Evolutionary conservation across 345 rosid species (phyloP), one percentile per base, ranked within the genome.

Genomic region (Chamaenerion angustifolium): DNA sequence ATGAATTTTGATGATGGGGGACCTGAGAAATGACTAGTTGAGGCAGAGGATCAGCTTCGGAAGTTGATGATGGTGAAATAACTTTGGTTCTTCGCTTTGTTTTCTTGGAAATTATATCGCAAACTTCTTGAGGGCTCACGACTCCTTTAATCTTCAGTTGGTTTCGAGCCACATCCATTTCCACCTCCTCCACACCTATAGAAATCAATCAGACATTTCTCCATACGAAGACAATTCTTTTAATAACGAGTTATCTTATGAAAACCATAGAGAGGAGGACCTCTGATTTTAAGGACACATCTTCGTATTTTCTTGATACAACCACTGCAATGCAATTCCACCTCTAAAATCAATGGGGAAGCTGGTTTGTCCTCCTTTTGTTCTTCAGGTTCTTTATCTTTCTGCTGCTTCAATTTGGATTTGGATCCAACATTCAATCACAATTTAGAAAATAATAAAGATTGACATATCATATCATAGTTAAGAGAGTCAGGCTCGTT

Each of bases 311-410:
- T 87, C 66, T 82, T 83, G 45, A 87, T 89, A 23, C 98, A 90
- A 41, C 96, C 96, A 11, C 66, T 79, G 60, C 98, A 90, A 66
- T 83, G 96, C 76, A 86, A 72, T 69, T 90, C 86, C 56, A 86
- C 82, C 31, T 50, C 74, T 56, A 90, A 65, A 41, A 87, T 72
- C 31, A 79, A 67, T 2, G 94, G 95, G 45, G 86, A 68, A 8
- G 83, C 80, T 11, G 88, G 84, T 16, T 31, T 31, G 1, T 31
- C 37, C 37, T 5, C 37, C 37, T 31, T 31, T 31, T 31, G 37
- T 31, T 31, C 37, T 31, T 2, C 37, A 8, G 37, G 3, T 23
- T 23, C 5, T 5, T 23, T 23, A 23, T 23, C 37, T 8, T 31
- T 31, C 37, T 31, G 7, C 37, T 23, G 27, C 27, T 23, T 5